These are phyloP conservation scores for Kluyveromyces aestuarii DNA, from an alignment of 805 yeast species.

Conservation along the genomic window DNA sequence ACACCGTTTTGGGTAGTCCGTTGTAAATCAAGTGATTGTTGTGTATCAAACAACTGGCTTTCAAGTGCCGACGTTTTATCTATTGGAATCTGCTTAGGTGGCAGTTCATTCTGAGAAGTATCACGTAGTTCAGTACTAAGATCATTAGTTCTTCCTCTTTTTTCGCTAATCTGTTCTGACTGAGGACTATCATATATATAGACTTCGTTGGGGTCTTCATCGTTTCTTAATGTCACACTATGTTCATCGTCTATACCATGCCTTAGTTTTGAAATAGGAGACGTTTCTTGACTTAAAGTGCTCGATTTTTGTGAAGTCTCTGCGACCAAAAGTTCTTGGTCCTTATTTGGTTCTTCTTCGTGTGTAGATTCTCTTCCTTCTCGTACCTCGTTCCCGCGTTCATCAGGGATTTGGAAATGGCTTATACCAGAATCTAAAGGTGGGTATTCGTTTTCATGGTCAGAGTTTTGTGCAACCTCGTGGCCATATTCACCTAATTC, in stretches of 20 bases:
- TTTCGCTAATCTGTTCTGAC: neutral
- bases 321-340: neutral
- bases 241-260: conserved; percentile 1
- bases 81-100: neutral
- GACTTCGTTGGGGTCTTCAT: conserved; percentile 9
- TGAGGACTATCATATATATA: conserved; percentile 16
- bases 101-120: neutral
- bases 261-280: neutral
- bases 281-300: neutral
- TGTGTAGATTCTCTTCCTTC: neutral
- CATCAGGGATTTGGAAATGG: conserved; percentile 1
- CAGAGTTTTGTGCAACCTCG: neutral
- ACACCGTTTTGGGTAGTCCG: conserved; percentile 1
- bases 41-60: neutral
- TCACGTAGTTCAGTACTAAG: neutral
- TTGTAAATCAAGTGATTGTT: neutral
- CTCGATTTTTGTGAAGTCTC: neutral
- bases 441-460: conserved; percentile 10
- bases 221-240: neutral
- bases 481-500: neutral
- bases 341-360: neutral
- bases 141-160: neutral
- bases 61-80: neutral
- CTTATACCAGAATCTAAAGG: conserved; percentile 12
- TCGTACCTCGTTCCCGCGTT: neutral